Conservation (phyloP, 2,329 filamentous ascomycete genomes). For the Sphaerulina musiva region DNA sequence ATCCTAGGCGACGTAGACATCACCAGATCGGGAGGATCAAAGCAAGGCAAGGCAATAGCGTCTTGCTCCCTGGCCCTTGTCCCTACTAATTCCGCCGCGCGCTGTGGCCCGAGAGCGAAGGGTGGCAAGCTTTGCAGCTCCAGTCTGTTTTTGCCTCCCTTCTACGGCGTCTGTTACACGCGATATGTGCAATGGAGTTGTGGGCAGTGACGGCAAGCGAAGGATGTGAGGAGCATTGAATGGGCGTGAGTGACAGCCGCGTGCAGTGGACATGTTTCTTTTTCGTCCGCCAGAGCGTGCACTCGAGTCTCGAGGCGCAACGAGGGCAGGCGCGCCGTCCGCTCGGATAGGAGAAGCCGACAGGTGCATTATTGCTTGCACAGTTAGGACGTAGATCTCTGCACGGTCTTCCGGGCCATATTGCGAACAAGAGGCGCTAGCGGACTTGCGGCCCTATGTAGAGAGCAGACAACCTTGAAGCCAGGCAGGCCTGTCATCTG, state of each 20-base stretch:
- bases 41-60: slow-evolving; percentile 10
- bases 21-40: slow-evolving; percentile 2
- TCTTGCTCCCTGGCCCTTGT: not conserved
- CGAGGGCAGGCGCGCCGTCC: not conserved
- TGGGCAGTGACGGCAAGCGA: not conserved
- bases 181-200: not conserved
- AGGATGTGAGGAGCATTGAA: not conserved
- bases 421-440: slow-evolving; percentile 4
- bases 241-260: not conserved
- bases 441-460: not conserved
- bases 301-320: not conserved
- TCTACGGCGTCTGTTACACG: slow-evolving; percentile 3
- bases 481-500: slow-evolving; percentile 3
- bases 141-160: not conserved
- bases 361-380: not conserved
- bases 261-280: too few species aligned
- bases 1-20: not conserved
- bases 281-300: not conserved
- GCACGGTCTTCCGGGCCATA: slow-evolving; percentile 1
- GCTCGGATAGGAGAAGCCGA: slow-evolving; percentile 8
- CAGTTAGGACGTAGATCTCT: slow-evolving; percentile 5
- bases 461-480: not conserved
- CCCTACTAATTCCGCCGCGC: not conserved
- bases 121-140: not conserved
- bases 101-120: slow-evolving; percentile 1